Evolutionary conservation across 2,329 filamentous ascomycete genomes (phyloP), one percentile per base, ranked within the genome.

Genomic region (Aspergillus caelatus): DNA sequence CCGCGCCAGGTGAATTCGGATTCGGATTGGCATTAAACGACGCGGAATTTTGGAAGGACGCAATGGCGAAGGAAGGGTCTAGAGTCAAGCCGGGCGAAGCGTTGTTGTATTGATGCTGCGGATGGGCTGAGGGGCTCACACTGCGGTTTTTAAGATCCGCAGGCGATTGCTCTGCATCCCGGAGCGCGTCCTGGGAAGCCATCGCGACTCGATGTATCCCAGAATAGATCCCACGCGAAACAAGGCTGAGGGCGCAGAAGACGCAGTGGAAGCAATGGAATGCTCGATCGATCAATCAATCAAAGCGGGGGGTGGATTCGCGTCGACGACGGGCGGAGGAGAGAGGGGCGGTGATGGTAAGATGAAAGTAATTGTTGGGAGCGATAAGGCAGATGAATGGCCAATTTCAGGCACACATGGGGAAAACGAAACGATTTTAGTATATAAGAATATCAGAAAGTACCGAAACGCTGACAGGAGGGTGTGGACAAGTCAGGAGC

Each of bases 91-190:
- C 67, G 28, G 72, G 58, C 53, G 71, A 67, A 39, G 70, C 69
- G 60, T 78, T 72, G 39, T 78, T 74, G 70, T 77, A 80, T 43
- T 72, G 72, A n/a, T 79, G 78, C 57, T 79, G 78, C 56, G 72
- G 74, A 69, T 79, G 79, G 52, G 75, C 71, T 56, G 79, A 80
- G 60, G 77, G 78, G 73, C 80, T 82, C 71, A 80, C 72, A 65
- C 76, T 77, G 66, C 77, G 78, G 72, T 71, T 75, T 64, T 77
- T 75, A 70, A 75, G 71, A 61, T 74, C 73, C 53, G 67, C 73
- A 56, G 75, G 69, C 58, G 78, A 79, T 66, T 75, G 74, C 61
- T 75, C 78, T 66, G 78, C 72, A 60, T 74, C 70, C 46, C 72
- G 74, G 61, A 70, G 70, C 60, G 68, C 69, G 48, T 75, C 72